These are phyloP conservation scores for Puccinia triticina DNA, from an alignment of 1,284 basidiomycete genomes.

Conservation along the genomic window DNA sequence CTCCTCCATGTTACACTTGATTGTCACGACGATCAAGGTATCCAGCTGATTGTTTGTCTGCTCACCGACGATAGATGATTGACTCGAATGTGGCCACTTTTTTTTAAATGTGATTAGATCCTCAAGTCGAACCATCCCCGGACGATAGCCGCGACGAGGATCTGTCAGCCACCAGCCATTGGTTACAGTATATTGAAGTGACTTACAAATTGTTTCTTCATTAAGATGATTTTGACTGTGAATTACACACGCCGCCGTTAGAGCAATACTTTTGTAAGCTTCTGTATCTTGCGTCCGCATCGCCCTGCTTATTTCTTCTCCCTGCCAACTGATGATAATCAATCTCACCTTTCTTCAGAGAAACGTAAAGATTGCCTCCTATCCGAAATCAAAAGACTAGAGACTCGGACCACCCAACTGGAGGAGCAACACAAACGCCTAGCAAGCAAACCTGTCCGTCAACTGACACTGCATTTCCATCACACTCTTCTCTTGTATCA, in stretches of 20 bases:
- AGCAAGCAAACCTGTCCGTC: slow-evolving; percentile 35
- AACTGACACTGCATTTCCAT: background rate
- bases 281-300: background rate
- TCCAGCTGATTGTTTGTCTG: background rate
- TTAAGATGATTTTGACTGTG: slow-evolving; percentile 42
- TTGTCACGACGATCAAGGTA: slow-evolving; percentile 65
- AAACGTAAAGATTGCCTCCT: slow-evolving; percentile 27
- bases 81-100: background rate
- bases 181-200: slow-evolving; percentile 32
- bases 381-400: slow-evolving; percentile 38
- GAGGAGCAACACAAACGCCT: slow-evolving; percentile 18
- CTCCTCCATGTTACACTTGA: slow-evolving; percentile 86
- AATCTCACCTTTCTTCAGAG: slow-evolving; percentile 13
- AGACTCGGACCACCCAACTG: background rate
- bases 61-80: background rate
- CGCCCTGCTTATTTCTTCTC: background rate
- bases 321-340: background rate
- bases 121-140: slow-evolving; percentile 26
- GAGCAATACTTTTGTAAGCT: slow-evolving; percentile 43
- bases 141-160: slow-evolving; percentile 30
- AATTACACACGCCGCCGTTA: slow-evolving; percentile 40
- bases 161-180: slow-evolving; percentile 34
- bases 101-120: slow-evolving; percentile 17
- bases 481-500: background rate
- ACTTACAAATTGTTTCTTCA: slow-evolving; percentile 46